Conservation (phyloP, 768 basidiomycete species). For the Dentipellis sp. region DNA sequence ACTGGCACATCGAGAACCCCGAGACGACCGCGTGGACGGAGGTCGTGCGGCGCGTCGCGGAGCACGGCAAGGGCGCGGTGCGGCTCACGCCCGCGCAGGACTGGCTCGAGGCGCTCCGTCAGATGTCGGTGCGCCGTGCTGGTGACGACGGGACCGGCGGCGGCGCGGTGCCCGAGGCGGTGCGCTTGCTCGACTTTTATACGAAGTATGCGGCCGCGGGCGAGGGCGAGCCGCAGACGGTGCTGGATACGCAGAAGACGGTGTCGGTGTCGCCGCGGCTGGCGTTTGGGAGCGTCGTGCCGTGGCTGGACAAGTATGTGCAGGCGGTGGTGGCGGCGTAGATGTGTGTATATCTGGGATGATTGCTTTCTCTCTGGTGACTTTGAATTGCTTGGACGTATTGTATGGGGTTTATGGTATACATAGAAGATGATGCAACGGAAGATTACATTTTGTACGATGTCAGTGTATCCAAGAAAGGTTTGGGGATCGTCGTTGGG, state of each 20-base stretch:
- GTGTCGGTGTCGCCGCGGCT: not conserved
- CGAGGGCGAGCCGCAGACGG: not conserved
- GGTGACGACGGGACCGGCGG: too few species aligned
- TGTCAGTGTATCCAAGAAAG: not conserved
- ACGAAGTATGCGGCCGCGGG: not conserved
- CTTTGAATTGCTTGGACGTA: not conserved
- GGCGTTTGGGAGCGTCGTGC: not conserved
- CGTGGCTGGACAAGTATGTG: not conserved
- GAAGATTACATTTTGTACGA: not conserved
- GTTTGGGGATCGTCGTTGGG: not conserved
- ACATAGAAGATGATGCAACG: not conserved
- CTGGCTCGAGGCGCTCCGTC: not conserved
- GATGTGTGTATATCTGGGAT: too few species aligned
- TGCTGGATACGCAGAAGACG: not conserved
- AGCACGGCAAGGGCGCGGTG: not conserved
- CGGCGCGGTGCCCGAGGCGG: not conserved
- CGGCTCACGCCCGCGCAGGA: not conserved
- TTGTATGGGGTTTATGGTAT: not conserved
- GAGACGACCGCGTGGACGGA: not conserved
- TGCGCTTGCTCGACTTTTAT: not conserved
- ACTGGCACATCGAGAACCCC: not conserved
- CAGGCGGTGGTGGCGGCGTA: not conserved
- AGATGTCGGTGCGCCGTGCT: not conserved
- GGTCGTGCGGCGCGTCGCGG: not conserved
- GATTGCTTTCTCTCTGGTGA: not conserved